phyloP scores from a whole-genome alignment of 805 yeast genomes.

The Wickerhamomyces chaumierensis region DNA sequence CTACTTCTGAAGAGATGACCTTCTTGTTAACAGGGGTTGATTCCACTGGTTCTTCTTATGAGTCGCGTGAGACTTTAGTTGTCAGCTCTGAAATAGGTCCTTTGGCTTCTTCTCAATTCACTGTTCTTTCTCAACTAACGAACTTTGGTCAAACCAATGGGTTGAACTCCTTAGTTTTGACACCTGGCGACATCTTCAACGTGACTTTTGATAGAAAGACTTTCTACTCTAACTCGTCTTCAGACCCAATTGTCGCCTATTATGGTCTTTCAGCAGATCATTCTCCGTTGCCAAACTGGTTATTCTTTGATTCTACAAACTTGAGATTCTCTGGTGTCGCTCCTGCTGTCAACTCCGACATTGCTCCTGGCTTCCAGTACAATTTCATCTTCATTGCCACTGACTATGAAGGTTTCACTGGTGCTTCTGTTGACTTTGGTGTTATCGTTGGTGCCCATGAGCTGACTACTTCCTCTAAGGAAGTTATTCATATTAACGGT shows the following conservation, averaged over 20 bases:
- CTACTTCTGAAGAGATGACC: conserved; percentile 33
- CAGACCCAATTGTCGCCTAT: conserved; percentile 46
- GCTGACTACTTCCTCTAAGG: conserved; percentile 54
- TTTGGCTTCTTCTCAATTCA: conserved; percentile 28
- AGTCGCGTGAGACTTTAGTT: conserved; percentile 43
- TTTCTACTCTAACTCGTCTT: conserved; percentile 33
- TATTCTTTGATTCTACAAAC: conserved; percentile 48
- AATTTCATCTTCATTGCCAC: conserved; percentile 68
- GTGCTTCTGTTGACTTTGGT: conserved; percentile 57
- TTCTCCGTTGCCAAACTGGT: conserved; percentile 89
- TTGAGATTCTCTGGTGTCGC: conserved; percentile 78
- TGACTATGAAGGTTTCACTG: conserved; percentile 65
- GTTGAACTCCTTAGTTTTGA: conserved; percentile 55
- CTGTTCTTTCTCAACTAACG: conserved; percentile 41
- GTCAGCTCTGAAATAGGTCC: conserved; percentile 52
- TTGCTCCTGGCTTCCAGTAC: conserved; percentile 78
- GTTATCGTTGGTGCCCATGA: conserved; percentile 83
- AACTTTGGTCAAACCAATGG: conserved; percentile 72
- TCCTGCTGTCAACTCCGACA: conserved; percentile 72
- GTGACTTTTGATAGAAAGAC: conserved; percentile 52
- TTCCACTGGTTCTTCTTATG: conserved; percentile 42
- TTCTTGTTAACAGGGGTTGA: conserved; percentile 59
- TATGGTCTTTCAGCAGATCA: conserved; percentile 76
- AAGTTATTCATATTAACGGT: conserved; percentile 50
- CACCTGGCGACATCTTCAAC: conserved; percentile 57